Evolutionary conservation across 176 grass and related monocot genomes (phyloP).

Genomic region (Dactylis glomerata): DNA sequence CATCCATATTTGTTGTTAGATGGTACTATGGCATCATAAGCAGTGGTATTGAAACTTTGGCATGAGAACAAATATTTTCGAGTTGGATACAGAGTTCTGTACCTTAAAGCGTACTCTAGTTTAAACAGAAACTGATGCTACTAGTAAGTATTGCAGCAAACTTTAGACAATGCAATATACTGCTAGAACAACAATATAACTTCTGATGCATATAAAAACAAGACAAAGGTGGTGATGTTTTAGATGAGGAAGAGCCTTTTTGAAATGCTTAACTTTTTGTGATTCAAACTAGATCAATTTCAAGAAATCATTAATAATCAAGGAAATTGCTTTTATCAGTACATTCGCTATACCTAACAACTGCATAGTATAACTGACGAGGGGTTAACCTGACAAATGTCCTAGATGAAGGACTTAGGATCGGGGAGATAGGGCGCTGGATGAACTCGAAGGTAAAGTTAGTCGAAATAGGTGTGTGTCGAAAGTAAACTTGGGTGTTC

Average conservation of each 20-base stretch:
- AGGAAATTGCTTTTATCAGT: not conserved
- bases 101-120: not conserved
- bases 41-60: not conserved
- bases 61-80: not conserved
- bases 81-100: not conserved
- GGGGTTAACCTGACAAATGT: too few relatives aligned
- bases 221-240: not conserved
- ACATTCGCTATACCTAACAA: not conserved
- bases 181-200: not conserved
- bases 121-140: not conserved
- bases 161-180: not conserved
- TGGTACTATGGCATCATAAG: not conserved
- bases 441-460: too few relatives aligned
- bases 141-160: not conserved
- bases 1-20: not conserved
- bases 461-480: too few relatives aligned
- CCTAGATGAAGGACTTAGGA: too few relatives aligned
- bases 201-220: not conserved
- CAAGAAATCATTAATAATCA: not conserved
- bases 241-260: not conserved
- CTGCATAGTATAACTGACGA: too few relatives aligned
- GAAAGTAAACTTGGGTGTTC: too few relatives aligned
- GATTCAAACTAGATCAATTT: not conserved
- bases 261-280: not conserved
- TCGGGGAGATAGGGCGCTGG: too few relatives aligned